These are phyloP conservation scores for Camellia japonica DNA, from an alignment of 148 eudicot species.

Conservation along the genomic window DNA sequence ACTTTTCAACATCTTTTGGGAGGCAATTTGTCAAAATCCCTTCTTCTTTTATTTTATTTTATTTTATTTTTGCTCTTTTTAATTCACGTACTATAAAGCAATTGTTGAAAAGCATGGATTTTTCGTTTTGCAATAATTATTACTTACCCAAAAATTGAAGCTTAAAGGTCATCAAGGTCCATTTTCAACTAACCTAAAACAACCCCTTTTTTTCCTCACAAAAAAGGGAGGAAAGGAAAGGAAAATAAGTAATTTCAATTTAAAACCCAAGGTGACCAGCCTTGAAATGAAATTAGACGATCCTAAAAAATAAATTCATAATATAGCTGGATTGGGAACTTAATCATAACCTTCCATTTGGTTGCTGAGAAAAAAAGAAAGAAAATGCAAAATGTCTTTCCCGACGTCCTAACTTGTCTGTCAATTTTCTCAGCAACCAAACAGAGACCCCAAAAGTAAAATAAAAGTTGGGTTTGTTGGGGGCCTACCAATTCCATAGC, in stretches of 20 bases:
- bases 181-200: neutral
- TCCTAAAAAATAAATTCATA: neutral
- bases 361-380: neutral
- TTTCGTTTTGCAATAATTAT: neutral
- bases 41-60: neutral
- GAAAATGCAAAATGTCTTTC: neutral
- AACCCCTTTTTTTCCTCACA: too few species aligned
- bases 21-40: too few species aligned
- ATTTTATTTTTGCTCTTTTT: neutral
- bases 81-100: neutral
- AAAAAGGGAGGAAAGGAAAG: too few species aligned
- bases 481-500: slow-evolving; percentile 79
- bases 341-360: neutral
- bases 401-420: neutral
- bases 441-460: neutral
- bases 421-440: neutral
- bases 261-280: neutral
- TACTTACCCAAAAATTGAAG: neutral
- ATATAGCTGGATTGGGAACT: too few species aligned
- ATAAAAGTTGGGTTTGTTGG: neutral
- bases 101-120: neutral
- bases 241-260: neutral
- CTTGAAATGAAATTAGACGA: neutral
- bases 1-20: too few species aligned
- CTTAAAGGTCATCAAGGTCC: neutral